A percentile compares a stretch with the other conserved stretches of the same genome.
These are phyloP conservation scores for Aspergillus steynii DNA, from an alignment of 495 filamentous ascomycete genomes.

Conservation along the genomic window DNA sequence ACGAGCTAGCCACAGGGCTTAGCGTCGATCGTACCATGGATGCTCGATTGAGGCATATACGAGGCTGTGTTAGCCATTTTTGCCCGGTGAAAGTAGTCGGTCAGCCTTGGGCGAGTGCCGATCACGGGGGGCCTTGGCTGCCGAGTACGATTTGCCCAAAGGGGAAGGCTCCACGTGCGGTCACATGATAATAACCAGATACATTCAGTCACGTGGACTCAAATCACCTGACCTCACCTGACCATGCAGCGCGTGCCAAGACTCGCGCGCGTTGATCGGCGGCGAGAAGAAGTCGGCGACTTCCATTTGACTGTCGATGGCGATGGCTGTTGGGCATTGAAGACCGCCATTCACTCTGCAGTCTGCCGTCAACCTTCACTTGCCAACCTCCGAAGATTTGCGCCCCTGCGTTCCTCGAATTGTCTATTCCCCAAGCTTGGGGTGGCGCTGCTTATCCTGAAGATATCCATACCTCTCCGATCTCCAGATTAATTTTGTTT, in stretches of 20 bases:
- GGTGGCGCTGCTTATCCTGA: not conserved
- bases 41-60: not conserved
- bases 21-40: constrained; percentile 1
- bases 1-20: constrained; percentile 2
- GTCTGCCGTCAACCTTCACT: not conserved
- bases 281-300: constrained; percentile 7
- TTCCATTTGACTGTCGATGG: not conserved
- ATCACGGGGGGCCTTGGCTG: constrained; percentile 6
- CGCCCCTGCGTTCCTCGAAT: not conserved
- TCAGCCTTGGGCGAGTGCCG: constrained; percentile 5
- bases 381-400: not conserved
- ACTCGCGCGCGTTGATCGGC: constrained; percentile 9
- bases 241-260: constrained; percentile 10
- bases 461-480: not conserved
- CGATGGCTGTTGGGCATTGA: not conserved
- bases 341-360: not conserved
- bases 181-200: not conserved
- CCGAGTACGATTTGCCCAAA: constrained; percentile 19
- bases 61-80: not conserved
- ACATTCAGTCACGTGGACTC: not conserved
- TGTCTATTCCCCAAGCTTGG: not conserved
- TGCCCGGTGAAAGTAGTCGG: too few relatives aligned
- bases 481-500: constrained; percentile 5
- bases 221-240: constrained; percentile 14
- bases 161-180: not conserved